Conservation (phyloP, 2,329 filamentous ascomycete genomes). For the Phoma herbarum region DNA sequence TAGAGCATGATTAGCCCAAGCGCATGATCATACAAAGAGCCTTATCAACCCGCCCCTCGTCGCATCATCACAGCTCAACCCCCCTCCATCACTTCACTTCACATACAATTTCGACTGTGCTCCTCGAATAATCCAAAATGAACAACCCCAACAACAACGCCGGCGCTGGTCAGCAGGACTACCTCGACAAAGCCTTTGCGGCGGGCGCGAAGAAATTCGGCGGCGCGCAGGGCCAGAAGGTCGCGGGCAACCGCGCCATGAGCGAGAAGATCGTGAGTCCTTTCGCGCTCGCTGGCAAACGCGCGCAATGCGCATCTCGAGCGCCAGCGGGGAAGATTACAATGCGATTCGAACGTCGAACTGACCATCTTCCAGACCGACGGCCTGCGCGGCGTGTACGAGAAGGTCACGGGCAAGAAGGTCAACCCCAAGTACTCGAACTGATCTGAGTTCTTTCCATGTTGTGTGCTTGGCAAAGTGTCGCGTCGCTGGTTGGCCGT, state of each 20-base stretch:
- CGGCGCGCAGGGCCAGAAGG: slow-evolving; percentile 40
- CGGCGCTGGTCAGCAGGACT: slow-evolving; percentile 17
- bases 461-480: no score
- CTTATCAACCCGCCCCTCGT: neutral
- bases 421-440: slow-evolving; percentile 60
- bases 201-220: slow-evolving; percentile 58
- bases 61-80: neutral
- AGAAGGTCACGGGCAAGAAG: slow-evolving; percentile 61
- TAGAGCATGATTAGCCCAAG: slow-evolving; percentile 2
- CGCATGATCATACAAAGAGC: slow-evolving; percentile 1
- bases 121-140: slow-evolving; percentile 1
- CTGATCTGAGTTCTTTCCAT: no score
- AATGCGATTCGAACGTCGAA: neutral
- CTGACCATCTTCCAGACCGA: slow-evolving; percentile 53
- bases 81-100: neutral
- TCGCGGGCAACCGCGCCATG: slow-evolving; percentile 51
- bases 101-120: neutral
- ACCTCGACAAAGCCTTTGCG: slow-evolving; percentile 52
- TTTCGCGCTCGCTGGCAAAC: neutral
- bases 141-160: slow-evolving; percentile 17
- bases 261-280: slow-evolving; percentile 51
- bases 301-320: neutral
- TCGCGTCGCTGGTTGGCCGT: no score
- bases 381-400: slow-evolving; percentile 57
- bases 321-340: no score